Conservation (phyloP, 2,329 filamentous ascomycete genomes). For the Meredithiella fracta region DNA sequence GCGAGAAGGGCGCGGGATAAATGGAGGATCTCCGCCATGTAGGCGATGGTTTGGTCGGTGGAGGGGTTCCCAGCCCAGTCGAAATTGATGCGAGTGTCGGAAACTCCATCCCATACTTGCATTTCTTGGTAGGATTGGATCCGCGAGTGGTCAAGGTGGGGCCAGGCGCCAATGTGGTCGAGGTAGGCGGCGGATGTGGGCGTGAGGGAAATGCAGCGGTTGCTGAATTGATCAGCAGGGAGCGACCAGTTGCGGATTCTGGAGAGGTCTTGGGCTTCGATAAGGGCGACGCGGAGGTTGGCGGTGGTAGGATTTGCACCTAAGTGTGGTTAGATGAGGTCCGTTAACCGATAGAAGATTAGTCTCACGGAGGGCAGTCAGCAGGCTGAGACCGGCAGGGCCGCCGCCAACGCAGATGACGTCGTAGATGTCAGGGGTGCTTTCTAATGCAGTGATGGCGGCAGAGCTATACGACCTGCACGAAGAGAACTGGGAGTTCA, state of each 20-base stretch:
- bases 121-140: conserved; percentile 86
- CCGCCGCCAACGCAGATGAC: conserved; percentile 84
- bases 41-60: conserved; percentile 51
- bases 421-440: conserved; percentile 60
- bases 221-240: conserved; percentile 58
- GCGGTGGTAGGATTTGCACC: conserved; percentile 61
- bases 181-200: conserved; percentile 75
- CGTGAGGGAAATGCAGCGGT: conserved; percentile 89
- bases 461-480: conserved; percentile 3
- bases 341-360: not conserved
- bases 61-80: conserved; percentile 38
- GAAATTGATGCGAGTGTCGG: conserved; percentile 75
- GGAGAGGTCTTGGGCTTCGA: conserved; percentile 75
- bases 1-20: conserved; percentile 62
- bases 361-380: conserved; percentile 55
- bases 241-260: conserved; percentile 52
- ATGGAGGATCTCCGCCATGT: conserved; percentile 93
- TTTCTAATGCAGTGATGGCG: conserved; percentile 19
- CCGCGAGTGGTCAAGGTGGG: conserved; percentile 52
- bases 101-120: conserved; percentile 96
- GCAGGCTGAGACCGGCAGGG: conserved; percentile 70
- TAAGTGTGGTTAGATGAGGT: conserved; percentile 22
- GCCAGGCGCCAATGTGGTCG: conserved; percentile 70
- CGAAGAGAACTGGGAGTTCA: not conserved
- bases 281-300: conserved; percentile 65